Evolutionary conservation across 2,329 filamentous ascomycete species (phyloP).

Genomic region (Zymoseptoria brevis): DNA sequence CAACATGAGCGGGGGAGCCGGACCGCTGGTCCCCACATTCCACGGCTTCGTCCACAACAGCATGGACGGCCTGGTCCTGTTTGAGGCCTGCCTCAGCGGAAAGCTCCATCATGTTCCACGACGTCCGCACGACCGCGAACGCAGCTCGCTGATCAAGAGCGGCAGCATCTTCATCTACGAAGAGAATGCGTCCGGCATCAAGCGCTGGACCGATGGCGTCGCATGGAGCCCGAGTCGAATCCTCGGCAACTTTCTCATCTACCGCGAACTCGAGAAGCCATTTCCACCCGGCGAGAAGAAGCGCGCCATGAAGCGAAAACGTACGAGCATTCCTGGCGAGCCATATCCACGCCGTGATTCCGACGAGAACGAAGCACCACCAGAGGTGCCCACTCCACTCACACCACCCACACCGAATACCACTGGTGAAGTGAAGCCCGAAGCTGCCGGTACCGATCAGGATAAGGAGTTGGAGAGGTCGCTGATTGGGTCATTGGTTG

Average conservation of each 20-base stretch:
- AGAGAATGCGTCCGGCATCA: constrained; percentile 82
- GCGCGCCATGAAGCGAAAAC: constrained; percentile 63
- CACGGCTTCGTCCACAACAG: constrained; percentile 34
- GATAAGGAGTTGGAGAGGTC: constrained; percentile 48
- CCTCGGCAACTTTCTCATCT: constrained; percentile 75
- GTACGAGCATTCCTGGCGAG: constrained; percentile 45
- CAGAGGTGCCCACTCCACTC: constrained; percentile 23
- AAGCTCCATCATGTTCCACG: constrained; percentile 67
- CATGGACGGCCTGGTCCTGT: constrained; percentile 66
- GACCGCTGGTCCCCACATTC: constrained; percentile 33
- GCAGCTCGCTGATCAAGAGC: constrained; percentile 67
- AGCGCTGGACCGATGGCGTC: constrained; percentile 87
- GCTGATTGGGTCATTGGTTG: constrained; percentile 75
- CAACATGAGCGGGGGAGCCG: constrained; percentile 31
- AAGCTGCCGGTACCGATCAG: constrained; percentile 24
- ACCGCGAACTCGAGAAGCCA: constrained; percentile 69
- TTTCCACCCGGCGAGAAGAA: constrained; percentile 82
- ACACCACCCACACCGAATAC: constrained; percentile 28
- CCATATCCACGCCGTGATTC: constrained; percentile 40
- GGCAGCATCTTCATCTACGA: constrained; percentile 89
- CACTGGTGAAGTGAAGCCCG: constrained; percentile 23
- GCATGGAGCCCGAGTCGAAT: constrained; percentile 87
- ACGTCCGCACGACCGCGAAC: constrained; percentile 78
- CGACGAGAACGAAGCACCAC: constrained; percentile 23
- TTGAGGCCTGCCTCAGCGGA: constrained; percentile 69